Percentiles rank a stretch among this genome's conserved stretches.
Evolutionary conservation across 2,329 filamentous ascomycete genomes (phyloP).

Genomic region (Talaromyces amestolkiae): DNA sequence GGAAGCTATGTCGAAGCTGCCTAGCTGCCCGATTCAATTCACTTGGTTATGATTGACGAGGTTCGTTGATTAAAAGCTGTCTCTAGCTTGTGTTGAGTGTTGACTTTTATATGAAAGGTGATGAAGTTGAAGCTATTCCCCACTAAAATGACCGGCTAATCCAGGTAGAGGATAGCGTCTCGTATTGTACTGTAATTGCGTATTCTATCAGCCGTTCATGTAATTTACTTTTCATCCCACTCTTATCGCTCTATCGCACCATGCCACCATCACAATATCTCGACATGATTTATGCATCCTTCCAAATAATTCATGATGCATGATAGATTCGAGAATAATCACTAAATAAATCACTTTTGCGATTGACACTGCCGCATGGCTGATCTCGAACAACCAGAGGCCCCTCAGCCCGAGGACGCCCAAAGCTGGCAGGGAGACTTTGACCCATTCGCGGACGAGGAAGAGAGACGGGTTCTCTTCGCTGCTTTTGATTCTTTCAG

Average conservation of each 20-base stretch:
- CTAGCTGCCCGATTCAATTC: neutral
- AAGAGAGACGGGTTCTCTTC: conserved; percentile 77
- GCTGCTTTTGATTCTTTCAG: conserved; percentile 83
- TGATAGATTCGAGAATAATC: neutral
- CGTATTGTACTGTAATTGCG: neutral
- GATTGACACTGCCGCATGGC: conserved; percentile 16
- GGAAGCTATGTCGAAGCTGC: neutral
- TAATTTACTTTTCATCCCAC: conserved; percentile 9
- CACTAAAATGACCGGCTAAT: neutral
- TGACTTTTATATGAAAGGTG: neutral
- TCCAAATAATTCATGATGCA: neutral
- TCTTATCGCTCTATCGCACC: conserved; percentile 6
- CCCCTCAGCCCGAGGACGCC: conserved; percentile 6
- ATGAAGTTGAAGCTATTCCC: conserved; percentile 5
- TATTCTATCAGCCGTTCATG: neutral
- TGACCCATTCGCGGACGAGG: conserved; percentile 68
- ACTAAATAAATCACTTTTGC: neutral
- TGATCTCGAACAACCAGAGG: neutral
- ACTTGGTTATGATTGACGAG: neutral
- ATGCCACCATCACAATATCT: neutral
- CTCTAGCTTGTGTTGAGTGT: neutral
- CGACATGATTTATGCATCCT: neutral
- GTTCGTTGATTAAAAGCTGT: neutral
- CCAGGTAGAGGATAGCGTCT: rapidly evolving
- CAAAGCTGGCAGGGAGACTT: conserved; percentile 60